These are phyloP conservation scores for Juglanconis oblonga DNA, from an alignment of 2,329 filamentous ascomycete genomes.

Conservation along the genomic window DNA sequence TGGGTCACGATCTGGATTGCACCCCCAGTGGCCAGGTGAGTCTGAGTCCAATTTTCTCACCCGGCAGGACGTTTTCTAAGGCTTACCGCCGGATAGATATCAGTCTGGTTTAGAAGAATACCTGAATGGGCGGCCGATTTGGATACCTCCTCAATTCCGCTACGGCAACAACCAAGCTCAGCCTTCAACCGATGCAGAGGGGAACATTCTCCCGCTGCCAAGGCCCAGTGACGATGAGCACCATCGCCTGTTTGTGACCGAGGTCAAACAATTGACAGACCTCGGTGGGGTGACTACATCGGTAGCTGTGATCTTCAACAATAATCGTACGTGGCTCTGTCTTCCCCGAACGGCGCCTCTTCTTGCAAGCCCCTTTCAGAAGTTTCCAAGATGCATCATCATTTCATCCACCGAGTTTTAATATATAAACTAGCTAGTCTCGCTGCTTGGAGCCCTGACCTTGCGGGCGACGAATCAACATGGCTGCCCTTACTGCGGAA, in stretches of 20 bases:
- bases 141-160: too few relatives aligned
- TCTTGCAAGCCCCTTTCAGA: too few relatives aligned
- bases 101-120: background rate
- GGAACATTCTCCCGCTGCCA: background rate
- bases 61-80: background rate
- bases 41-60: background rate
- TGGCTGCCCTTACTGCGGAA: conserved; percentile 1
- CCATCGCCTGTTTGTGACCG: background rate
- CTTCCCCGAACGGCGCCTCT: too few relatives aligned
- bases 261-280: background rate
- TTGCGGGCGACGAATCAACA: background rate
- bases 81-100: background rate
- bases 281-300: background rate
- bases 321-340: background rate
- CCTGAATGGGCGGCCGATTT: background rate
- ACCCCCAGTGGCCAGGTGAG: background rate
- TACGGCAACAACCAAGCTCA: too few relatives aligned
- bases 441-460: too few relatives aligned
- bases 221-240: background rate
- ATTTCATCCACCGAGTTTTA: too few relatives aligned
- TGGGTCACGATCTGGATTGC: background rate
- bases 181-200: too few relatives aligned
- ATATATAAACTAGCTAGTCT: too few relatives aligned
- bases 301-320: background rate
- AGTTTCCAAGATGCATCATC: too few relatives aligned